These are phyloP conservation scores for baker's yeast (Saccharomyces cerevisiae) DNA, from an alignment of 805 yeast species.

Conservation along the genomic window DNA sequence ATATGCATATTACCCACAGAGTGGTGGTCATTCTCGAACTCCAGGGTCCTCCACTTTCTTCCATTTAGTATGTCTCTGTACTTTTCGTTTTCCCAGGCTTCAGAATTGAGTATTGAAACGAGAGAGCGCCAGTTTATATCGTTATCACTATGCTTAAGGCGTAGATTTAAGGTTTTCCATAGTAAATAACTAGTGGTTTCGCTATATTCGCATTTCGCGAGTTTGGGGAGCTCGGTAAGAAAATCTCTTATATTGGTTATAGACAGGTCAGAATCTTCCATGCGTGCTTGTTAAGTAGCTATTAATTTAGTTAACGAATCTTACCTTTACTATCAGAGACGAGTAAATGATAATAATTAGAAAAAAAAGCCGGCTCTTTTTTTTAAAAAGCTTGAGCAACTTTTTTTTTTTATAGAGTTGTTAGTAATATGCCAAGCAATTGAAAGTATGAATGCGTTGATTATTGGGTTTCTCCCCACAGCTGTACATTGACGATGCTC, in stretches of 20 bases:
- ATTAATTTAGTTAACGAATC: background rate
- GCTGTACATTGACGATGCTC: background rate
- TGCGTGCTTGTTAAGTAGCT: background rate
- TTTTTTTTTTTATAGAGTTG: background rate
- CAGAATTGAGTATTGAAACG: slow-evolving; percentile 11
- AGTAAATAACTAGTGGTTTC: slow-evolving; percentile 20
- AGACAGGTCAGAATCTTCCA: background rate
- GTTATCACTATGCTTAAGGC: slow-evolving; percentile 9
- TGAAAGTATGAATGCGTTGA: background rate
- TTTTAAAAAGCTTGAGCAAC: background rate
- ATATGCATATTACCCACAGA: slow-evolving; percentile 10
- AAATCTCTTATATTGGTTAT: slow-evolving; percentile 20
- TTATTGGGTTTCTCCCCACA: background rate
- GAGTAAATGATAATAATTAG: background rate
- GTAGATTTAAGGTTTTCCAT: slow-evolving; percentile 21
- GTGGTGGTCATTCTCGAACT: background rate
- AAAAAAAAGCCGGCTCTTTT: background rate
- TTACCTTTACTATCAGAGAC: background rate
- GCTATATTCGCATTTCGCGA: slow-evolving; percentile 20
- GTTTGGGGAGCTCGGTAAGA: slow-evolving; percentile 20
- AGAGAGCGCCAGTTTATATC: slow-evolving; percentile 20
- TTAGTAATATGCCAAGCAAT: background rate
- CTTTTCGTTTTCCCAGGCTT: slow-evolving; percentile 14
- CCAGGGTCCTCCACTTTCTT: slow-evolving; percentile 13
- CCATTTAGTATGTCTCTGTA: slow-evolving; percentile 12